Base-by-base conservation (phyloP, 2,329 filamentous ascomycete species). In the Cytospora piceicola region DNA sequence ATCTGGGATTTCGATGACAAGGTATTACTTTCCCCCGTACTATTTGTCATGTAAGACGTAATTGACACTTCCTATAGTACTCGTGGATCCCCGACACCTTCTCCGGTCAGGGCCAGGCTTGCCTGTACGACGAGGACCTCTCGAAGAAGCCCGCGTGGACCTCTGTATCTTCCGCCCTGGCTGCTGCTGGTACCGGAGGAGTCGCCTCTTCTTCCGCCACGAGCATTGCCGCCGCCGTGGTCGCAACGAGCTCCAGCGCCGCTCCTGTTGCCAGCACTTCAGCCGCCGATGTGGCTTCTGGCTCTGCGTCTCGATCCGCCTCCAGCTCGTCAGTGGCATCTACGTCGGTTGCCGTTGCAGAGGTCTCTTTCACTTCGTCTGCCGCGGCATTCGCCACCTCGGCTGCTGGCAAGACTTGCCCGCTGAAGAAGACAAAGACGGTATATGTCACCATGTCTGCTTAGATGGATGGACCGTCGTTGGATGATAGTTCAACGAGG, bases 1-100 rank as follows among this genome's bases (percentile, higher is more conserved):
- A 73, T 80, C 56, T 81, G 79, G 79, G 75, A 76, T 70, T 79
- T 76, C 66, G 75, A 75, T 51, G 79, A 81, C 71, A 78, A 77
- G 46, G 46, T 49, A 49, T 14, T 22, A 24, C 14, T 7, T 2
- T 24, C 14, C n/a, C 4, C 12, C 15, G 34, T 4, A 2, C 11
- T 11, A 2, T n/a, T 49, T 12, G 24, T 24, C 11, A 6, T 12
- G 11, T 22, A n/a, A 49, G 46, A 14, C 11, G n/a, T 22, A 9
- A 3, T n/a, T 49, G 6, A 49, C 46, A 49, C 14, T 2, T 8
- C 2, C 2, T 20, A 24, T 24, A 49, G 72, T 77, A 79, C 70
- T 75, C 72, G 58, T 80, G 78, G 79, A 72, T 80, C 49, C 78
- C 78, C 4, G 46, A 53, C 9, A 75, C 73, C 53, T 80, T 80